Evolutionary conservation across 2,329 filamentous ascomycete genomes (phyloP).

Genomic region (Aquanectria penicillioides): DNA sequence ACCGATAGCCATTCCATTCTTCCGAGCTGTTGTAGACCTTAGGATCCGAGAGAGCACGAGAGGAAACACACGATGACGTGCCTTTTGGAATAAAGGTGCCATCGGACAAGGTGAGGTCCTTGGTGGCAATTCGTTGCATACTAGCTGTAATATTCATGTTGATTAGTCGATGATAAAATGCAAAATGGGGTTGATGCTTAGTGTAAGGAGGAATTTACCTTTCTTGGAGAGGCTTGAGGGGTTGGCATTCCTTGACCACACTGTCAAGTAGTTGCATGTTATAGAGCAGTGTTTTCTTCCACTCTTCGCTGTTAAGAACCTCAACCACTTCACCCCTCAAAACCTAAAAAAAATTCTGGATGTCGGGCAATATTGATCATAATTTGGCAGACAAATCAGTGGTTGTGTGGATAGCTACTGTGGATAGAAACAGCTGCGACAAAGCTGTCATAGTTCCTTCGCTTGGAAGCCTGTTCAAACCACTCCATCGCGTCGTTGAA

Average conservation of each 20-base stretch:
- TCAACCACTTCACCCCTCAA: too few relatives aligned
- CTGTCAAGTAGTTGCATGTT: conserved; percentile 8
- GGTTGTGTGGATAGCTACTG: conserved; percentile 2
- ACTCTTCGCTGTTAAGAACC: background rate
- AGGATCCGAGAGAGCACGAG: conserved; percentile 32
- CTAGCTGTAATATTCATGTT: background rate
- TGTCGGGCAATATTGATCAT: background rate
- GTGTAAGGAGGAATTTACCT: background rate
- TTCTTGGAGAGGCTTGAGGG: conserved; percentile 8
- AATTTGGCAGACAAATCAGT: background rate
- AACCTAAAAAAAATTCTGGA: background rate
- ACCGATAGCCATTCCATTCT: conserved; percentile 42
- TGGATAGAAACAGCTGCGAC: conserved; percentile 3
- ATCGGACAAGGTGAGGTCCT: conserved; percentile 15
- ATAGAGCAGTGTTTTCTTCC: conserved; percentile 2
- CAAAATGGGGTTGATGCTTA: background rate
- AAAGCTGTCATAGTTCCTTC: background rate
- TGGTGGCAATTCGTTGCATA: conserved; percentile 1
- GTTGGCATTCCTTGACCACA: conserved; percentile 5
- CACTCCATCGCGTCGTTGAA: conserved; percentile 9
- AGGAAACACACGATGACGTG: background rate
- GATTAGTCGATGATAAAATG: background rate
- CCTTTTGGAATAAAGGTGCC: conserved; percentile 7
- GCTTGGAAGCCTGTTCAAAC: conserved; percentile 2
- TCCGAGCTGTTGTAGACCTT: conserved; percentile 37